Conservation (phyloP, 257 asterid species). For the Nicotiana attenuata region DNA sequence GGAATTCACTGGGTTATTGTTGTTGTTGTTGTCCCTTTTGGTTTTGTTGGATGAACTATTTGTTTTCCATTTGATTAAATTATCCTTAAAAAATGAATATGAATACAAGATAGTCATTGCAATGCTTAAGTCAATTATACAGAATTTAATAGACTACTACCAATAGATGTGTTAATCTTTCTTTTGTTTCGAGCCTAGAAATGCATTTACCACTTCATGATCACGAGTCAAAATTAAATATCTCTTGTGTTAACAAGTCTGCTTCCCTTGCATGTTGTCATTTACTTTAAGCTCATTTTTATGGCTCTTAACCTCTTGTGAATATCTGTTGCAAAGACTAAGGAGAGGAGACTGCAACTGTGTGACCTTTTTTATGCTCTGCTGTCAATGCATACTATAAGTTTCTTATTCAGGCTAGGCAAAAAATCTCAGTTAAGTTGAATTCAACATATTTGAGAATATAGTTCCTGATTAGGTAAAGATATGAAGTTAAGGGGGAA, state of each 20-base stretch:
- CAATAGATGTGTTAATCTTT: not conserved
- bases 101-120: not conserved
- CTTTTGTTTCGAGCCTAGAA: not conserved
- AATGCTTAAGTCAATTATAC: too few species aligned
- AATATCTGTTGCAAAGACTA: not conserved
- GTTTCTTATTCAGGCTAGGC: slow-evolving; percentile 1
- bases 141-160: too few species aligned
- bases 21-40: not conserved
- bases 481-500: not conserved
- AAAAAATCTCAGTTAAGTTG: not conserved
- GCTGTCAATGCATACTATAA: not conserved
- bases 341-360: not conserved
- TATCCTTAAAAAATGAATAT: not conserved
- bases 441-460: not conserved
- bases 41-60: not conserved
- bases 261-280: not conserved
- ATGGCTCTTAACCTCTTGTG: not conserved
- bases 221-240: not conserved
- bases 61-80: not conserved
- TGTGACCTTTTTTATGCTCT: not conserved
- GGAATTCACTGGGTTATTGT: too few species aligned
- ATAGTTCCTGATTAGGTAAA: not conserved
- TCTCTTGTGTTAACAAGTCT: not conserved
- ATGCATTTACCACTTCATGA: not conserved
- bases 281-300: not conserved